Base-by-base conservation (phyloP, 139 green algal genomes). In the Penium margaritaceum region DNA sequence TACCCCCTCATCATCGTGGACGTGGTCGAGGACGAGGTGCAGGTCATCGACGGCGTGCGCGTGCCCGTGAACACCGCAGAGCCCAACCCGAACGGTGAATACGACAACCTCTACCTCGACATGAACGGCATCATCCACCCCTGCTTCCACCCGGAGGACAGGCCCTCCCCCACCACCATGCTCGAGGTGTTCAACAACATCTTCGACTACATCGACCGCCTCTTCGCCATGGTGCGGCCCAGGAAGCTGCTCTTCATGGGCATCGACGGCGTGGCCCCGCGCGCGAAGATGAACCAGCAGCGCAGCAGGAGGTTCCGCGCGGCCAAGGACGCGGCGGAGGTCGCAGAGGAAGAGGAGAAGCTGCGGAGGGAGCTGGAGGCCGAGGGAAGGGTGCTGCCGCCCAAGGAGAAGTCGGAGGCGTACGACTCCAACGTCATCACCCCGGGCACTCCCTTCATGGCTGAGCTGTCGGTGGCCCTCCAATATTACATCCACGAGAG, bases 211-310 rank as follows among this genome's bases (percentile, higher is more conserved):
- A 99, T 99, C 68, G 95, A 99, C 84, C 88, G 92, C 62, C 84
- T 99, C 27, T 95, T 99, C 73, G 72, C 70, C 63, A 97, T 99
- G 46, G 89, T 98, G 36, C 85, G 95, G n/a, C 95, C 95, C 0
- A 83, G 95, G 65, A 92, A 95, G 71, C 63, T 99, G 53, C 81
- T 99, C 5, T 98, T 95, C 86, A 96, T 99, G 91, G 95, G 93
- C 47, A 99, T 99, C 69, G 89, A 98, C 77, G 95, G 95, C 63
- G 92, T 97, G 24, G 95, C 95, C 0, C 95, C 95, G 0, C 86
- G 95, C 17, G 95, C 95, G n/a, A 99, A 99, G 86, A 99, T 99
- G 95, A 99, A 99, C 85, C 95, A 99, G 87, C 95, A 99, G 86
- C 86, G 95, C 7, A 95, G 88, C 5, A 84, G 95, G 14, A 87